Base-by-base conservation (phyloP, 2,329 filamentous ascomycete species). In the Graphium sp. region DNA sequence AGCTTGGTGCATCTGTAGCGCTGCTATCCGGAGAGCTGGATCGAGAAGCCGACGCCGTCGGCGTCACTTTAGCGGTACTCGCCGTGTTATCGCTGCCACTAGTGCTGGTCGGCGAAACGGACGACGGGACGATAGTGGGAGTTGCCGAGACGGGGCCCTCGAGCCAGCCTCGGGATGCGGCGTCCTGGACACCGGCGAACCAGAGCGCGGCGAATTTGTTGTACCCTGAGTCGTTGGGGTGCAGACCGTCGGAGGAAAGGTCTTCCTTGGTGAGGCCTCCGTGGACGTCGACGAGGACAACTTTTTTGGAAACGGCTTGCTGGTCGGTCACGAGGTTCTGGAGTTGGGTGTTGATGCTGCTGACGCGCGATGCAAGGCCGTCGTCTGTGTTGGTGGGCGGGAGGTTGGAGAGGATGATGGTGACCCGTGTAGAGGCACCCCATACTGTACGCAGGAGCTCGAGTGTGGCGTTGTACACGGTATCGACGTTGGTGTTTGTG, bases 221-320 rank as follows among this genome's bases (percentile, higher is more conserved):
- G 31, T 53, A 54, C 1, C 50, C 52, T 1, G 13, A 37, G 24
- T 52, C 44, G 13, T 36, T 43, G 5, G 52, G 50, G 30, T 52
- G 49, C 0, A 35, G 47, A 21, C 45, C 46, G 31, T 53, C 50
- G 5, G 34, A 38, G 15, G 18, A 15, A n/a, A 52, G 31, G 19
- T 53, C 44, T 3, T 31, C 35, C 5, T 34, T 16, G 11, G 21
- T 32, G 33, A 10, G 45, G 46, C 3, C 44, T 18, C 41, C 34
- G 21, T 49, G 44, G 44, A 50, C 48, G 24, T 53, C 47, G 11
- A 42, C 49, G 5, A 50, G 35, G 7, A 50, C 40, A 24, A 53
- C 31, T 8, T 38, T 43, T 18, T 36, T 39, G 5, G 38, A 38
- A 2, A 32, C 31, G 6, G 26, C 32, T 20, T 35, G 34, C 32